Conservation (phyloP, 176 grass and related monocot genomes). For the Cenchrus purpureus region DNA sequence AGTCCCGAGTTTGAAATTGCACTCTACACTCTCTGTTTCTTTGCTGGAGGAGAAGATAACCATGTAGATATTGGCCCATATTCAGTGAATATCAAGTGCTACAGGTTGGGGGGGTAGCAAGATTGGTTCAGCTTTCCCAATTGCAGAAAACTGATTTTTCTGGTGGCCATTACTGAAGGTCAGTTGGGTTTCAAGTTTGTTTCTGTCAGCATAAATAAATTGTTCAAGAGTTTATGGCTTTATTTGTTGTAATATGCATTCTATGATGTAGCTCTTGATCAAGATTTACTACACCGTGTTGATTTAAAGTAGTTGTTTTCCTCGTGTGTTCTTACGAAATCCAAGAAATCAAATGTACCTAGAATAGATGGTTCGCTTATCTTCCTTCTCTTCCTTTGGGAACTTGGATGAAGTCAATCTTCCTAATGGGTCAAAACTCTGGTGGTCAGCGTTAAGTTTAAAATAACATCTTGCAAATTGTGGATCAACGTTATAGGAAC, state of each 20-base stretch:
- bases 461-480: background rate
- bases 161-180: conserved; percentile 11
- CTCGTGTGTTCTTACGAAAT: background rate
- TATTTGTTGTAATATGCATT: conserved; percentile 4
- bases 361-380: background rate
- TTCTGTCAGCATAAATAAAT: conserved; percentile 24
- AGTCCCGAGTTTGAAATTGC: conserved; percentile 75
- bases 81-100: conserved; percentile 71
- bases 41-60: conserved; percentile 65
- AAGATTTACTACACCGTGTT: background rate
- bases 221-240: background rate
- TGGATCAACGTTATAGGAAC: background rate
- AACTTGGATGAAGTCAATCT: background rate
- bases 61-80: conserved; percentile 60
- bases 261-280: conserved; percentile 16
- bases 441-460: background rate
- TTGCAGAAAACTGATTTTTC: conserved; percentile 52
- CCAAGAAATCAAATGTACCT: background rate
- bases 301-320: background rate
- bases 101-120: conserved; percentile 56
- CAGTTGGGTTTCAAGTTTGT: background rate
- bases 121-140: conserved; percentile 64
- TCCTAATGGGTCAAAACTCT: background rate
- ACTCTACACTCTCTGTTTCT: conserved; percentile 65
- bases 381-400: background rate